Percentiles rank a stretch among this genome's conserved stretches.
These are phyloP conservation scores for Fonsecaea pedrosoi DNA, from an alignment of 2,329 filamentous ascomycete genomes.

Conservation along the genomic window DNA sequence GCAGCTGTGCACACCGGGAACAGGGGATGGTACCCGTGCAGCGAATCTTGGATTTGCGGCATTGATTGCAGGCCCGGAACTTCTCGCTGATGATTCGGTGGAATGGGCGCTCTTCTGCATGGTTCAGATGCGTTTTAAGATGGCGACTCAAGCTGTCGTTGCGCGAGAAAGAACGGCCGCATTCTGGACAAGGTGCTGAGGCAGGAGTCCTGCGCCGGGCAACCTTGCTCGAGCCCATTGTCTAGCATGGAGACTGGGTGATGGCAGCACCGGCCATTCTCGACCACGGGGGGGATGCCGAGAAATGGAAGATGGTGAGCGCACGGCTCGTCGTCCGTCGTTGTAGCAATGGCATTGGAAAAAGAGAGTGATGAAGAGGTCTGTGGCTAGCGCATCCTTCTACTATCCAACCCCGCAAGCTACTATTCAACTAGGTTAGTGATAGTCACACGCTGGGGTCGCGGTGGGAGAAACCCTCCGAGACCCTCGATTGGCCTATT, in stretches of 20 bases:
- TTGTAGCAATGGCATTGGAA: neutral
- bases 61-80: slow-evolving; percentile 34
- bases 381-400: neutral
- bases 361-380: neutral
- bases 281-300: neutral
- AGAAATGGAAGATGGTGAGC: neutral
- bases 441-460: neutral
- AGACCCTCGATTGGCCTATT: neutral
- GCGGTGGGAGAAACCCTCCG: neutral
- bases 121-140: slow-evolving; percentile 31
- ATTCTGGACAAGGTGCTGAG: slow-evolving; percentile 33
- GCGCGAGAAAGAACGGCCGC: slow-evolving; percentile 33
- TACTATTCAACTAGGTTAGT: neutral
- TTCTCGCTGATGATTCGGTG: slow-evolving; percentile 37
- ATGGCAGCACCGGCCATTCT: neutral
- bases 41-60: slow-evolving; percentile 33
- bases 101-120: slow-evolving; percentile 30
- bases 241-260: slow-evolving; percentile 6
- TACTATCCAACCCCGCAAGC: neutral
- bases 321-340: neutral
- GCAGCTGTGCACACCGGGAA: slow-evolving; percentile 30
- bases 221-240: slow-evolving; percentile 26
- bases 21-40: slow-evolving; percentile 34
- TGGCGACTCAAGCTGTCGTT: slow-evolving; percentile 36
- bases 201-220: slow-evolving; percentile 34